Evolutionary conservation across 306 rosid genomes (phyloP).

Genomic region (Fagus sylvatica): DNA sequence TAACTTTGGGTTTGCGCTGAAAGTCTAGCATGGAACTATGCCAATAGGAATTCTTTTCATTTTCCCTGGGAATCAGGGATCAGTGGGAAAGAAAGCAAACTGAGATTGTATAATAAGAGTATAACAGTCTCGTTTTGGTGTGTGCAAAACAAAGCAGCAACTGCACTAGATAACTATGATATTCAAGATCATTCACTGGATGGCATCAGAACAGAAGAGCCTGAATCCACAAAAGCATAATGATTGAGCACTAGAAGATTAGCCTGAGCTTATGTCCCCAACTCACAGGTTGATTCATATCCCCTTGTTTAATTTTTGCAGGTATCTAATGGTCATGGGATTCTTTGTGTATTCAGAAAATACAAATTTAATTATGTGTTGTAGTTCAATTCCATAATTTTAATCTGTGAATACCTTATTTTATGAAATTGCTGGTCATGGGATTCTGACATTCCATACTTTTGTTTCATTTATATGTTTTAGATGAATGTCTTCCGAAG

Average conservation of each 20-base stretch:
- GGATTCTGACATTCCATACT: no score
- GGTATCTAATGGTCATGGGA: background rate
- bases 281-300: background rate
- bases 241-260: background rate
- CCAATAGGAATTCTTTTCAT: background rate
- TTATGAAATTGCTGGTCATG: no score
- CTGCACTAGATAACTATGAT: background rate
- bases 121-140: background rate
- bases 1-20: slow-evolving; percentile 31
- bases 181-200: background rate
- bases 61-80: background rate
- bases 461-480: background rate
- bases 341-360: background rate
- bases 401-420: background rate
- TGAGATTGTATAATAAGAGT: background rate
- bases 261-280: background rate
- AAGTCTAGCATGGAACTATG: slow-evolving; percentile 8
- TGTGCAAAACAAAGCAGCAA: background rate
- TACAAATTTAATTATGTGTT: background rate
- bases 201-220: background rate
- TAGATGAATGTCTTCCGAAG: background rate
- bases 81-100: background rate
- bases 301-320: background rate
- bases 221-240: background rate
- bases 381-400: background rate